Evolutionary conservation across 805 yeast genomes (phyloP).

Genomic region (Candida silvicultrix): DNA sequence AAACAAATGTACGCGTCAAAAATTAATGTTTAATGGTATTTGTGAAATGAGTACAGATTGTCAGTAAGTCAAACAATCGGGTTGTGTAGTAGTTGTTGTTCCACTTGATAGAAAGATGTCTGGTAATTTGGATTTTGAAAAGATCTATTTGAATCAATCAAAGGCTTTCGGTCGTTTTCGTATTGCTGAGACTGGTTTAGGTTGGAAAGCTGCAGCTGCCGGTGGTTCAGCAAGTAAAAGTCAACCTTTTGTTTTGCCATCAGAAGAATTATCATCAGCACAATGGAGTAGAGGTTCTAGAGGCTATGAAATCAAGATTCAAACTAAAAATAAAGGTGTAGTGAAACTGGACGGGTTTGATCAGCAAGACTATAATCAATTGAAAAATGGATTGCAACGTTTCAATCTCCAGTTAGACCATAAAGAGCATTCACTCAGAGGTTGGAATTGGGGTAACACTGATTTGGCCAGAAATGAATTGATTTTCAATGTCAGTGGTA

Average conservation of each 20-base stretch:
- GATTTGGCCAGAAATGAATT: conserved; percentile 91
- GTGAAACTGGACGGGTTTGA: conserved; percentile 91
- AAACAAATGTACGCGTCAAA: not conserved
- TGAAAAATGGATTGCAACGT: conserved; percentile 79
- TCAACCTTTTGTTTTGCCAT: conserved; percentile 83
- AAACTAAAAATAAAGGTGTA: conserved; percentile 83
- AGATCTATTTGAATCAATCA: conserved; percentile 85
- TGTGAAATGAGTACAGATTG: not conserved
- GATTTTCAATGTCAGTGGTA: conserved; percentile 76
- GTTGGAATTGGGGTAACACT: conserved; percentile 98
- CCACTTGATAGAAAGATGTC: not conserved
- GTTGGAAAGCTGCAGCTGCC: conserved; percentile 77
- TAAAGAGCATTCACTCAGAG: conserved; percentile 88
- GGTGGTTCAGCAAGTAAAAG: conserved; percentile 42
- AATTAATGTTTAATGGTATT: not conserved
- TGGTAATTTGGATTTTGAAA: conserved; percentile 64
- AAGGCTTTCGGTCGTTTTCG: conserved; percentile 83
- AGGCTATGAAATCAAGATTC: conserved; percentile 84
- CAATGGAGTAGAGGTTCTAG: conserved; percentile 93
- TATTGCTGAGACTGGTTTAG: conserved; percentile 93
- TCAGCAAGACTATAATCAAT: conserved; percentile 67
- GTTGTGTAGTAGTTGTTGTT: too few species aligned
- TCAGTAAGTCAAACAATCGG: too few species aligned
- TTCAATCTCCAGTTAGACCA: conserved; percentile 71
- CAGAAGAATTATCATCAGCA: conserved; percentile 72